Evolutionary conservation across 495 filamentous ascomycete genomes (phyloP).

Genomic region (Tuber aestivum): DNA sequence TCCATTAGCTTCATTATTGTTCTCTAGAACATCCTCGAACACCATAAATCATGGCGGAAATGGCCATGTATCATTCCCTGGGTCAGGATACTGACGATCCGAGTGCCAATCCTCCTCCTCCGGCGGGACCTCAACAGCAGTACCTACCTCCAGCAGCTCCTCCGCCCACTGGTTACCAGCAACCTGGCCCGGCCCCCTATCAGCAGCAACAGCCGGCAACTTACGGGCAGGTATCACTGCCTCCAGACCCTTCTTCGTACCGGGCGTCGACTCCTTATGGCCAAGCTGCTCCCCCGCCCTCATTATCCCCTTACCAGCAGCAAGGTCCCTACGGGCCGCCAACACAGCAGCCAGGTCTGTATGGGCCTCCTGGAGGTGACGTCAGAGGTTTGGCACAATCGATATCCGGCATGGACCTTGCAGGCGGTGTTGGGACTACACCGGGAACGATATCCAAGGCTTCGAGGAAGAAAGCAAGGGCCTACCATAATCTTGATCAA

Average conservation of each 20-base stretch:
- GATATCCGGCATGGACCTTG: conserved; percentile 75
- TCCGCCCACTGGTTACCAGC: conserved; percentile 57
- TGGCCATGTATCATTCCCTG: conserved; percentile 68
- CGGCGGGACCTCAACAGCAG: conserved; percentile 54
- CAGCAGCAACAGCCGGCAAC: conserved; percentile 46
- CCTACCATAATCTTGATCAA: conserved; percentile 81
- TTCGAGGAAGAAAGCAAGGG: conserved; percentile 82
- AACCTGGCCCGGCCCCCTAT: conserved; percentile 46
- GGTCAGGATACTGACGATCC: conserved; percentile 48
- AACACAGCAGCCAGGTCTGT: conserved; percentile 35
- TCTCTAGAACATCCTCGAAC: conserved; percentile 37
- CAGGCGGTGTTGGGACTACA: conserved; percentile 53
- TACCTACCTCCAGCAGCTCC: conserved; percentile 55
- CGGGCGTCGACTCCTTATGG: conserved; percentile 29
- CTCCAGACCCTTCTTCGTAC: conserved; percentile 38
- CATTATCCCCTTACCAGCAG: conserved; percentile 34
- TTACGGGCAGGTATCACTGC: conserved; percentile 47
- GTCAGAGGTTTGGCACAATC: conserved; percentile 68
- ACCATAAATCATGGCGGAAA: conserved; percentile 61
- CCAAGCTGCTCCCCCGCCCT: conserved; percentile 41
- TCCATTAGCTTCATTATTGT: conserved; percentile 7
- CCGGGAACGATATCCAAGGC: conserved; percentile 50
- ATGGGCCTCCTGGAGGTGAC: conserved; percentile 45
- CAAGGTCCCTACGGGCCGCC: conserved; percentile 41
- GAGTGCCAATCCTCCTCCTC: conserved; percentile 51